phyloP scores from a whole-genome alignment of 306 rosid species.

The Casuarina glauca region DNA sequence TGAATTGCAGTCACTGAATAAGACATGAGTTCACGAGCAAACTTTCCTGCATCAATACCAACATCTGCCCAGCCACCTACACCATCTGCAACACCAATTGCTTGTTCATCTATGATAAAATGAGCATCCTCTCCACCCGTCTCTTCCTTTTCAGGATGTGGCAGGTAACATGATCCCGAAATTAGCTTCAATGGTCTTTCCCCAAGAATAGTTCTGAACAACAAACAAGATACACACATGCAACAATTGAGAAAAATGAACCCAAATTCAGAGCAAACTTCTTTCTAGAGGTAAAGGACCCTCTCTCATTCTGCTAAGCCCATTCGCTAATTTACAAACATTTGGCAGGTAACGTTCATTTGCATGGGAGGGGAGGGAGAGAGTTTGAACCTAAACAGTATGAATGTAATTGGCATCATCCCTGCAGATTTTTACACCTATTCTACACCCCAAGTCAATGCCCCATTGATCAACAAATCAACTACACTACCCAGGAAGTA shows the following conservation, averaged over 20 bases:
- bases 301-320: conserved; percentile 1
- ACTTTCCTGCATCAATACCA: conserved; percentile 78
- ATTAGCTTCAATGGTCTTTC: conserved; percentile 56
- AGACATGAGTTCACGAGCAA: conserved; percentile 76
- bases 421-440: too few species aligned
- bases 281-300: background rate
- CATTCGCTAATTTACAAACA: background rate
- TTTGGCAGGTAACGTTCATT: background rate
- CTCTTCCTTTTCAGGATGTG: conserved; percentile 87
- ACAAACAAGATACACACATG: conserved; percentile 18
- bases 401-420: background rate
- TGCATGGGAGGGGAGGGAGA: background rate
- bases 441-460: too few species aligned
- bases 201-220: conserved; percentile 46
- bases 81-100: conserved; percentile 89
- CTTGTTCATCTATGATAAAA: conserved; percentile 71
- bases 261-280: background rate
- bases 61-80: conserved; percentile 99
- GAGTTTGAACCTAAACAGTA: background rate
- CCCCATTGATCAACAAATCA: background rate
- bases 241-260: conserved; percentile 1
- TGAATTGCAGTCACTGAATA: conserved; percentile 60
- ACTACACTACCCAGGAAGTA: background rate
- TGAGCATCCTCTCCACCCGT: conserved; percentile 97
- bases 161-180: conserved; percentile 85